Evolutionary conservation across 768 basidiomycete genomes (phyloP).

Genomic region (Fistulinella prunicolor): DNA sequence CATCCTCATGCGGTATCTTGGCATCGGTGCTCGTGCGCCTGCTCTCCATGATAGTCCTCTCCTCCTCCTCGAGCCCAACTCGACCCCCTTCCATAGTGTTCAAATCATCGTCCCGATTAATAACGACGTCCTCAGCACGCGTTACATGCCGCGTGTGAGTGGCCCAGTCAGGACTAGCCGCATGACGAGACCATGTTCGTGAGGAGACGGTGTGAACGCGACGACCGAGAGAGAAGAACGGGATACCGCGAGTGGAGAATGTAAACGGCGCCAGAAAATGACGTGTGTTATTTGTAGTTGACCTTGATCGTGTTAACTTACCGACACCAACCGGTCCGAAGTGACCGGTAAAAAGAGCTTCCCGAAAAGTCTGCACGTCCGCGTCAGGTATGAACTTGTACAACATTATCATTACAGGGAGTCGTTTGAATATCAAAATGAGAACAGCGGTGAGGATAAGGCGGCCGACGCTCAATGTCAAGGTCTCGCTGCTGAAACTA

Average conservation of each 20-base stretch:
- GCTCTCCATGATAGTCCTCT: slow-evolving; percentile 28
- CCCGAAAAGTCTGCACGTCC: slow-evolving; percentile 88
- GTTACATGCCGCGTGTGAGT: slow-evolving; percentile 68
- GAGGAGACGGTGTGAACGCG: slow-evolving; percentile 80
- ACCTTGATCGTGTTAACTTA: slow-evolving; percentile 21
- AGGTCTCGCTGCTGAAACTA: slow-evolving; percentile 60
- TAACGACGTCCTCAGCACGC: slow-evolving; percentile 73
- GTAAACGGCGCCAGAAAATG: slow-evolving; percentile 73
- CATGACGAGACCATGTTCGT: slow-evolving; percentile 85
- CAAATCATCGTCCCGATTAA: slow-evolving; percentile 69
- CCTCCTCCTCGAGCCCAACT: slow-evolving; percentile 27
- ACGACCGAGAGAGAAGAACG: slow-evolving; percentile 88
- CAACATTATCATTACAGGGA: slow-evolving; percentile 79
- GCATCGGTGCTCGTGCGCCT: slow-evolving; percentile 16
- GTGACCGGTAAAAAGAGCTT: slow-evolving; percentile 93
- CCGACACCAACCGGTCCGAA: slow-evolving; percentile 89
- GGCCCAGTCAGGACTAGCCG: slow-evolving; percentile 77
- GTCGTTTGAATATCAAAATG: slow-evolving; percentile 76
- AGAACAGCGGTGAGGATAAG: slow-evolving; percentile 80
- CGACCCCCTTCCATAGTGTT: slow-evolving; percentile 51
- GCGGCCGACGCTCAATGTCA: slow-evolving; percentile 79
- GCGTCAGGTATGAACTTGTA: slow-evolving; percentile 97
- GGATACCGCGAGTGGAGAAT: slow-evolving; percentile 93
- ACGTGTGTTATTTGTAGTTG: slow-evolving; percentile 3
- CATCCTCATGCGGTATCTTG: slow-evolving; percentile 8